Base-by-base conservation (phyloP, 1,139 yeast species). In the Komagataea norvegica region DNA sequence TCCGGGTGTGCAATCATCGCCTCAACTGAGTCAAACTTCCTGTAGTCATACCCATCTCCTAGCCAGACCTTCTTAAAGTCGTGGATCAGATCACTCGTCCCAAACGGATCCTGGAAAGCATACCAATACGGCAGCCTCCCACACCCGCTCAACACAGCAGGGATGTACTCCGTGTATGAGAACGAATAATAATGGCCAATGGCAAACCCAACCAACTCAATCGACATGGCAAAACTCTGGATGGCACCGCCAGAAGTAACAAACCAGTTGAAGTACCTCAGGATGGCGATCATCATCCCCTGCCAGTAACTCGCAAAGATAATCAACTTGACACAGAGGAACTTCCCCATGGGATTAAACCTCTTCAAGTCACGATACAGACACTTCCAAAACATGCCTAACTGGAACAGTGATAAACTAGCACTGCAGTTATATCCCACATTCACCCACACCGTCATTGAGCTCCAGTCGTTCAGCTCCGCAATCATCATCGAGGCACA, bases 261-360 rank as follows among this genome's bases (percentile, higher is more conserved):
- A 20, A 57, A 60, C 16, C 51, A 55, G 11, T 62, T 60, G 29
- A 77, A 59, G 49, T 71, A 70, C 46, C 72, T 77, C 28, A 86
- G 54, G 1, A 83, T 57, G 1, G 86, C 78, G 33, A 91, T 66
- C 0, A 80, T 52, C 19, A 89, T 70, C 0, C 96, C 91, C 58
- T 91, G 98, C 98, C 98, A 91, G 59, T 88, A 91, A 14, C 95
- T 85, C 25, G 96, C 96, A 68, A 91, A 91, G 40, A 93, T 89
- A 41, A 91, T 86, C 47, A 88, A 70, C 58, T 91, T 91, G 37
- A 91, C 95, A 64, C 96, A 88, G 31, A 93, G 60, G 57, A 91
- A 91, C 60, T 93, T 93, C 8, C 95, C 89, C 68, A 91, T 79
- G 3, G 97, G 97, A 38, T 85, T 73, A 62, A 82, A 89, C 0